phyloP scores from a whole-genome alignment of 495 filamentous ascomycete species.

The Cairneyella variabilis region DNA sequence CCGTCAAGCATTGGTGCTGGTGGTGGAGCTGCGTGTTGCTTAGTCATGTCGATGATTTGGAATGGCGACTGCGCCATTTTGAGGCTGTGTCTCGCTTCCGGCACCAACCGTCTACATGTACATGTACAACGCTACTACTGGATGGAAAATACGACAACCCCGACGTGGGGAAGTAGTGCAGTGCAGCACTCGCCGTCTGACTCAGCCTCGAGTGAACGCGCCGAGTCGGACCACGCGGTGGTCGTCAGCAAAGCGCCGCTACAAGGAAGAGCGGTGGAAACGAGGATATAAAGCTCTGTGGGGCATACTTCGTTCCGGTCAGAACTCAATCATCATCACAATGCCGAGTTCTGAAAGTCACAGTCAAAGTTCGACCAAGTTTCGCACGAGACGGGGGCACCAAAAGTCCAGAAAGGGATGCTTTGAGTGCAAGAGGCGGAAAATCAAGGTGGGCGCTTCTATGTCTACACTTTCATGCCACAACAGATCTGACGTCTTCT shows the following conservation, averaged over 20 bases:
- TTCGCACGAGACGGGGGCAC: not conserved
- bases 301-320: not conserved
- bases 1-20: not conserved
- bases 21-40: not conserved
- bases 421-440: slow-evolving; percentile 8
- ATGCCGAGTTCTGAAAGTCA: not conserved
- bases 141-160: too few relatives aligned
- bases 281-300: not conserved
- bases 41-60: not conserved
- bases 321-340: not conserved
- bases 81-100: not conserved
- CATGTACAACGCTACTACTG: not conserved
- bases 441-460: slow-evolving; percentile 6
- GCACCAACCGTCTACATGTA: not conserved
- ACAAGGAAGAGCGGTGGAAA: too few relatives aligned
- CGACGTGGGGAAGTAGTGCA: too few relatives aligned
- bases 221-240: too few relatives aligned
- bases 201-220: not conserved
- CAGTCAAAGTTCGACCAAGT: not conserved
- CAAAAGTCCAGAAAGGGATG: slow-evolving; percentile 14
- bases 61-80: not conserved
- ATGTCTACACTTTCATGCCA: not conserved
- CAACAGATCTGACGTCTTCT: slow-evolving; percentile 2
- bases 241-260: too few relatives aligned
- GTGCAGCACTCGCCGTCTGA: not conserved